Conservation (phyloP, 73 alveolate genomes). For the Paramecium primaurelia region DNA sequence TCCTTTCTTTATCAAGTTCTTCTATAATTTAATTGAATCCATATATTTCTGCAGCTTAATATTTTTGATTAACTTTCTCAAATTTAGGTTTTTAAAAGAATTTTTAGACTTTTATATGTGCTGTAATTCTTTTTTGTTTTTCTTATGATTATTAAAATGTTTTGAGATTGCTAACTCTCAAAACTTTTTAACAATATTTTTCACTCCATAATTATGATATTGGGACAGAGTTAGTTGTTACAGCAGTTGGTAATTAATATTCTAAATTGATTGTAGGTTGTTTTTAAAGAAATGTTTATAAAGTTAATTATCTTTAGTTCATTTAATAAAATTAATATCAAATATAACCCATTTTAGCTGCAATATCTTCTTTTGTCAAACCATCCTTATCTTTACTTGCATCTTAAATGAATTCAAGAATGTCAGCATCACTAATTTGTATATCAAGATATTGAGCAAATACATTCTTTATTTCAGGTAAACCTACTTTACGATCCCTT, state of each 20-base stretch:
- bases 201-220: background rate
- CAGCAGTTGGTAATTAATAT: background rate
- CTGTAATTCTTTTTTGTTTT: background rate
- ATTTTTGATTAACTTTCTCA: background rate
- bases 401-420: conserved; percentile 54
- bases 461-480: conserved; percentile 45
- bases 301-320: conserved; percentile 24
- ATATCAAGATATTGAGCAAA: conserved; percentile 59
- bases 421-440: conserved; percentile 61
- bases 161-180: background rate
- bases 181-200: background rate
- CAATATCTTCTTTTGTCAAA: conserved; percentile 34
- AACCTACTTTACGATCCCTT: conserved; percentile 53
- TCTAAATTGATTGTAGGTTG: background rate
- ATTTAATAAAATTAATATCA: background rate
- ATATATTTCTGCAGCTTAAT: conserved; percentile 2
- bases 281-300: background rate
- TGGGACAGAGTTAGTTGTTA: background rate
- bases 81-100: conserved; percentile 4
- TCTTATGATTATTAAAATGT: background rate
- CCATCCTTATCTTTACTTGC: conserved; percentile 60
- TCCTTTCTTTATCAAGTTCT: background rate
- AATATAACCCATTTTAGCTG: conserved; percentile 40
- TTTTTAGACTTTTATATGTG: background rate
- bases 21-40: background rate